These are phyloP conservation scores for Paraleonurus japonicus DNA, from an alignment of 257 asterid genomes.

Conservation along the genomic window DNA sequence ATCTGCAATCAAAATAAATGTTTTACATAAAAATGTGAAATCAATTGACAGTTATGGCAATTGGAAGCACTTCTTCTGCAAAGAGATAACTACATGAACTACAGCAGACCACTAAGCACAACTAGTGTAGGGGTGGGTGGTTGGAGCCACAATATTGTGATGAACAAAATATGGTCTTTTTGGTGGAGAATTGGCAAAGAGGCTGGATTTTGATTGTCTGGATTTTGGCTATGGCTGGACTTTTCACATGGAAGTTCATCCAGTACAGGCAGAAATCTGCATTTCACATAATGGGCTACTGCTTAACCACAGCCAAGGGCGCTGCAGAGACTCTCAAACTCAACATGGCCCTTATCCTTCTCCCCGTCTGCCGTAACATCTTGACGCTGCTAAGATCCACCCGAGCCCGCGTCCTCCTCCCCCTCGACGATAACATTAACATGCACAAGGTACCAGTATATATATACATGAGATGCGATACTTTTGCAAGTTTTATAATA, in stretches of 20 bases:
- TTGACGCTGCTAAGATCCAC: slow-evolving; percentile 71
- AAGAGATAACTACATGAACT: slow-evolving; percentile 77
- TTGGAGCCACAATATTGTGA: slow-evolving; percentile 58
- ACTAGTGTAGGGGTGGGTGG: slow-evolving; percentile 63
- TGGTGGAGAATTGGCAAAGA: slow-evolving; percentile 79
- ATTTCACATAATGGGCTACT: slow-evolving; percentile 75
- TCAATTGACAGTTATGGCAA: slow-evolving; percentile 83
- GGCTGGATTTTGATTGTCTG: slow-evolving; percentile 64
- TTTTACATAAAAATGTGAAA: too few relatives aligned
- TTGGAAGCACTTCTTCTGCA: slow-evolving; percentile 81
- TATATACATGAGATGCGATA: too few relatives aligned
- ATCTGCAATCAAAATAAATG: too few relatives aligned
- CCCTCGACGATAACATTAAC: slow-evolving; percentile 84
- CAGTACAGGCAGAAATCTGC: slow-evolving; percentile 59
- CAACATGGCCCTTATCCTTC: slow-evolving; percentile 88
- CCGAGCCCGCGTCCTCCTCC: slow-evolving; percentile 60
- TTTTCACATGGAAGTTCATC: slow-evolving; percentile 79
- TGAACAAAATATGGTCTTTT: slow-evolving; percentile 21
- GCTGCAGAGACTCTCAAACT: slow-evolving; percentile 93
- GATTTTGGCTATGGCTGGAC: slow-evolving; percentile 58
- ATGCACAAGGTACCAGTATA: slow-evolving; percentile 53
- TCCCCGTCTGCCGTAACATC: slow-evolving; percentile 83
- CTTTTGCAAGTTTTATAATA: too few relatives aligned
- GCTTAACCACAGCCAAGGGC: slow-evolving; percentile 85
- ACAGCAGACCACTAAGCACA: slow-evolving; percentile 80